Percentiles rank a stretch among this genome's conserved stretches.
Conservation (phyloP, 225 moss, liverwort and hornwort species). For the Physcomitrellopsis africana region DNA sequence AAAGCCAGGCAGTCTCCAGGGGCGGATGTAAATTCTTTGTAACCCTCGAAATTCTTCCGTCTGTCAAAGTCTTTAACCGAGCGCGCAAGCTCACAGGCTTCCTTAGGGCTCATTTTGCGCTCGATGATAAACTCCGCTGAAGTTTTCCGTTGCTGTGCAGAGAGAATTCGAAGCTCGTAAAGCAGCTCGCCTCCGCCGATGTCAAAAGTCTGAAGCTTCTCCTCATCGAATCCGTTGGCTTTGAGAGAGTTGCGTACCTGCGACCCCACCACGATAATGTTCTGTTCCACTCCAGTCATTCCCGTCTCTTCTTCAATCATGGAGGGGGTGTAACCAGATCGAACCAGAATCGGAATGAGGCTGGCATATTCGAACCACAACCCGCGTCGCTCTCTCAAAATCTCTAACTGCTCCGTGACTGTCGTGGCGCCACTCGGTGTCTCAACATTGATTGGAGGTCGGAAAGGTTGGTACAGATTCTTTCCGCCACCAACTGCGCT, state of each 20-base stretch:
- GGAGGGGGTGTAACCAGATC: constrained; percentile 71
- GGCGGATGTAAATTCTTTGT: constrained; percentile 47
- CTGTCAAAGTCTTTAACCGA: constrained; percentile 72
- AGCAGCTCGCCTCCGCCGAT: constrained; percentile 75
- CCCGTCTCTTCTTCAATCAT: constrained; percentile 90
- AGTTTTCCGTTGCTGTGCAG: constrained; percentile 68
- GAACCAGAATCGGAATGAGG: constrained; percentile 53
- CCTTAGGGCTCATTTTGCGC: constrained; percentile 64
- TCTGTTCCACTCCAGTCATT: constrained; percentile 92
- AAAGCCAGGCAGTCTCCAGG: constrained; percentile 91
- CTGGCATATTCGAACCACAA: constrained; percentile 78
- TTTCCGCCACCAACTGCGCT: constrained; percentile 50
- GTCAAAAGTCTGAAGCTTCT: constrained; percentile 59
- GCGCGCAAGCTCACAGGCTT: constrained; percentile 65
- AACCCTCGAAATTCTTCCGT: constrained; percentile 58
- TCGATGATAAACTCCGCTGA: constrained; percentile 73
- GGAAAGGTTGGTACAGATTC: constrained; percentile 80
- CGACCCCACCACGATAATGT: constrained; percentile 67
- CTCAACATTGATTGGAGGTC: constrained; percentile 60
- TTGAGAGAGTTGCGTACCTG: constrained; percentile 87
- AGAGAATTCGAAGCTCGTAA: constrained; percentile 82
- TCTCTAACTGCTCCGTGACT: constrained; percentile 69
- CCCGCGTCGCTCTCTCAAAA: constrained; percentile 76
- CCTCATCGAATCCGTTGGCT: constrained; percentile 59
- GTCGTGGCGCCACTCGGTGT: constrained; percentile 46